Percentiles rank a stretch among this genome's conserved stretches.
Conservation (phyloP, 73 alveolate genomes). For the Paramecium caudatum region DNA sequence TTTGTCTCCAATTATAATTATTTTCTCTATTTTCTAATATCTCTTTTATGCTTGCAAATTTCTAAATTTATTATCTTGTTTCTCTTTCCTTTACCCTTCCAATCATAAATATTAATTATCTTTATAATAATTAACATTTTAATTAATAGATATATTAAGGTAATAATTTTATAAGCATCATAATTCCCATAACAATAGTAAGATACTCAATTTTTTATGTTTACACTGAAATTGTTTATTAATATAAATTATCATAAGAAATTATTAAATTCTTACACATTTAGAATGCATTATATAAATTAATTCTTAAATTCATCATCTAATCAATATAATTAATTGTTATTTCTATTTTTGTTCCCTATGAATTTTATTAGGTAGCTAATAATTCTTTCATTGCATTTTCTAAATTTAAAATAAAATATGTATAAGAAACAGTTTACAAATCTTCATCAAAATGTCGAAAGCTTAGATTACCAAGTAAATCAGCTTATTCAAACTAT, state of each 20-base stretch:
- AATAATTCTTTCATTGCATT: constrained; percentile 1
- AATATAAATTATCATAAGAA: constrained; percentile 2
- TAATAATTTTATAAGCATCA: background rate
- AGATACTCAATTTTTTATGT: background rate
- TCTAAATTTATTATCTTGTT: background rate
- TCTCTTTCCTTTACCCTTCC: constrained; percentile 31
- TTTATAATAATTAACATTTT: background rate
- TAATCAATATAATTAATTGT: background rate
- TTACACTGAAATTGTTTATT: background rate
- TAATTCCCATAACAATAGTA: background rate
- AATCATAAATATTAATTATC: constrained; percentile 19
- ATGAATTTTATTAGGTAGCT: no score
- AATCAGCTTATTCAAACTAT: background rate
- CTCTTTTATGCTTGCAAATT: background rate
- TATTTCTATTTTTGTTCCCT: background rate
- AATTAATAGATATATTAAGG: background rate
- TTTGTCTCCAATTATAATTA: constrained; percentile 1
- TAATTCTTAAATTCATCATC: background rate
- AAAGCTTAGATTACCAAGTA: background rate
- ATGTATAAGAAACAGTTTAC: background rate
- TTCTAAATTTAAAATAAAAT: constrained; percentile 10
- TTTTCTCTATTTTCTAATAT: constrained; percentile 37
- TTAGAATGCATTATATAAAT: background rate
- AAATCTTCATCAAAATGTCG: background rate
- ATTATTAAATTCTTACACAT: background rate